phyloP scores from a whole-genome alignment of 139 green algal genomes.

The Bryopsis sp. region DNA sequence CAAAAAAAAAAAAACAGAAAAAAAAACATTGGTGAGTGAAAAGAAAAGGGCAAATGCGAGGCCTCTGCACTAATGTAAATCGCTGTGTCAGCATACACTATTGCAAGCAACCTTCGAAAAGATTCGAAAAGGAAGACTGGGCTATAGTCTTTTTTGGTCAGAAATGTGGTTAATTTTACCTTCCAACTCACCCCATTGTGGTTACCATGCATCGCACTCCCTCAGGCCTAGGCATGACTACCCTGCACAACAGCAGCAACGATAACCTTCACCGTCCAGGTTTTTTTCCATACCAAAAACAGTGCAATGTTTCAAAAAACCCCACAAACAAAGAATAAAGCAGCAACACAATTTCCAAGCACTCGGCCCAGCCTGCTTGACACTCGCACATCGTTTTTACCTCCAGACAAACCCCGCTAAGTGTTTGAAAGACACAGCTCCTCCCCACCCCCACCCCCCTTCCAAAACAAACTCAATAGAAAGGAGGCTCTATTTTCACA shows the following conservation, averaged over 20 bases:
- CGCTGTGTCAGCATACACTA: neutral
- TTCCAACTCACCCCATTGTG: constrained; percentile 24
- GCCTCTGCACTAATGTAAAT: constrained; percentile 10
- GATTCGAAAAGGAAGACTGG: no score
- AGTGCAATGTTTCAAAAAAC: neutral
- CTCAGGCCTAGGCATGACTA: constrained; percentile 72
- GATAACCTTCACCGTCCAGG: neutral
- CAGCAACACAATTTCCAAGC: neutral
- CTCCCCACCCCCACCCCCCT: neutral
- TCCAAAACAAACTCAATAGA: neutral
- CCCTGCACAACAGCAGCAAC: constrained; percentile 38
- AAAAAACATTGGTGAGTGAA: neutral
- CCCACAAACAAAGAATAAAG: neutral
- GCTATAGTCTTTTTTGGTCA: neutral
- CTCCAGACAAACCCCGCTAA: neutral
- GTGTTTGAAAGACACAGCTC: neutral
- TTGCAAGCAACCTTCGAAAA: no score
- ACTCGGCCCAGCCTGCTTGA: neutral
- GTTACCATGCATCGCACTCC: constrained; percentile 75
- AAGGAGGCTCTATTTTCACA: neutral
- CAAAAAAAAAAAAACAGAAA: constrained; percentile 18
- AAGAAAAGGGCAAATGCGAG: constrained; percentile 4
- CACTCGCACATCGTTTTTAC: neutral
- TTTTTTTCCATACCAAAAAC: neutral
- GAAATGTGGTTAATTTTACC: neutral